Evolutionary conservation across 2,329 filamentous ascomycete species (phyloP).

Genomic region (Aspergillus phoenicis): DNA sequence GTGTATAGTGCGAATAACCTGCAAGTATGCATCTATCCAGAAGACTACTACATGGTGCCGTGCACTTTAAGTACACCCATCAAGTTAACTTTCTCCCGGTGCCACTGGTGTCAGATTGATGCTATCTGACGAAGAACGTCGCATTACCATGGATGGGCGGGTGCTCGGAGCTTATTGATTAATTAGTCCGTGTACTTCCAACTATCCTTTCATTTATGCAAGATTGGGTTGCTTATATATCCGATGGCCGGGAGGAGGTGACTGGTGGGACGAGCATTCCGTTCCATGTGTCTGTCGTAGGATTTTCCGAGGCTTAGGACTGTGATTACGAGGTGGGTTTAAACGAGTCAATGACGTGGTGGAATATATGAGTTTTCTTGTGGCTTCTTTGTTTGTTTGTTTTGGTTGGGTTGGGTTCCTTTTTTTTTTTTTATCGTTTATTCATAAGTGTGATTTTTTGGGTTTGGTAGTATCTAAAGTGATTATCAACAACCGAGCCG

Average conservation of each 20-base stretch:
- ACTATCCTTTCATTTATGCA: not conserved
- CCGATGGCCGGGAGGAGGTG: not conserved
- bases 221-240: not conserved
- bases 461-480: not conserved
- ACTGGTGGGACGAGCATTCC: not conserved
- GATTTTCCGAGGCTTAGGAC: not conserved
- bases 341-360: not conserved
- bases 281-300: not conserved
- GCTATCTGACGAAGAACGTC: not conserved
- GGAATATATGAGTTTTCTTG: not conserved
- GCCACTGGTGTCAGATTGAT: constrained; percentile 4
- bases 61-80: too few species aligned
- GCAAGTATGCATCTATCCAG: too few species aligned
- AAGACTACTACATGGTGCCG: too few species aligned
- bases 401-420: too few species aligned
- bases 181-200: not conserved
- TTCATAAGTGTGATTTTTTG: not conserved
- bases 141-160: not conserved
- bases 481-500: not conserved
- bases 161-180: not conserved
- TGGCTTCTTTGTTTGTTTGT: not conserved
- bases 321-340: not conserved
- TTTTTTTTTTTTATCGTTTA: too few species aligned
- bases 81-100: not conserved
- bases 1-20: not conserved